A percentile compares a stretch with the other conserved stretches of the same genome.
These are phyloP conservation scores for Cardamine chenopodiifolia DNA, from an alignment of 345 rosid species.

Conservation along the genomic window DNA sequence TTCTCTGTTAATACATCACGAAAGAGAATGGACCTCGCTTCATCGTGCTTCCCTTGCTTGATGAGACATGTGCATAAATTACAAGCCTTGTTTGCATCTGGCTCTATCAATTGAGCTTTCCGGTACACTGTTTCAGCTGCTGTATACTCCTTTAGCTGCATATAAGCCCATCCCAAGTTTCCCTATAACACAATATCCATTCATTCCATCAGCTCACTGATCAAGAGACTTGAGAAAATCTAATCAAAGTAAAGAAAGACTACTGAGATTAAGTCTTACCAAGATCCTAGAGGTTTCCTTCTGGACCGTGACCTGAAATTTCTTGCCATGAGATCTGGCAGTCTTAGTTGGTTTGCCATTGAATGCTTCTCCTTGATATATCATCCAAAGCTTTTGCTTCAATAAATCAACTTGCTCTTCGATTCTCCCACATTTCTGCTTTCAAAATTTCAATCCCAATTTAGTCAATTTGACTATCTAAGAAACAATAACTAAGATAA, in stretches of 20 bases:
- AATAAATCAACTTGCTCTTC: conserved; percentile 79
- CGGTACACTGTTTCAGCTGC: conserved; percentile 76
- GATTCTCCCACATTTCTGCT: conserved; percentile 87
- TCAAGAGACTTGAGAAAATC: conserved; percentile 1
- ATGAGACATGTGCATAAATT: conserved; percentile 74
- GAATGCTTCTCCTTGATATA: conserved; percentile 83
- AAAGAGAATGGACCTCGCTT: conserved; percentile 53
- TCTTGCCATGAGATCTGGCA: conserved; percentile 94
- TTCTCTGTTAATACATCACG: conserved; percentile 48
- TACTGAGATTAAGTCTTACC: conserved; percentile 42
- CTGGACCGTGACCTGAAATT: conserved; percentile 83
- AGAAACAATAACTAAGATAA: not conserved
- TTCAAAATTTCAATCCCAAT: not conserved
- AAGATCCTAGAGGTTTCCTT: conserved; percentile 86
- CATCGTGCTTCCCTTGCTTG: conserved; percentile 58
- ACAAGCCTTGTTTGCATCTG: conserved; percentile 91
- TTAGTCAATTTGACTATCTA: conserved; percentile 8
- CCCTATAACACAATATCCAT: conserved; percentile 52
- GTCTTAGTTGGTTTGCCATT: conserved; percentile 90
- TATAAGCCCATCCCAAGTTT: conserved; percentile 95
- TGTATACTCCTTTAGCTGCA: conserved; percentile 68
- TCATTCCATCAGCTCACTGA: conserved; percentile 16
- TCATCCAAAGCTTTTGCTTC: conserved; percentile 72
- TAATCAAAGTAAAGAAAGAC: not conserved
- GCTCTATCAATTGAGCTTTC: conserved; percentile 80